Base-by-base conservation (phyloP, 2,329 filamentous ascomycete species). In the Fusarium nelsonii region DNA sequence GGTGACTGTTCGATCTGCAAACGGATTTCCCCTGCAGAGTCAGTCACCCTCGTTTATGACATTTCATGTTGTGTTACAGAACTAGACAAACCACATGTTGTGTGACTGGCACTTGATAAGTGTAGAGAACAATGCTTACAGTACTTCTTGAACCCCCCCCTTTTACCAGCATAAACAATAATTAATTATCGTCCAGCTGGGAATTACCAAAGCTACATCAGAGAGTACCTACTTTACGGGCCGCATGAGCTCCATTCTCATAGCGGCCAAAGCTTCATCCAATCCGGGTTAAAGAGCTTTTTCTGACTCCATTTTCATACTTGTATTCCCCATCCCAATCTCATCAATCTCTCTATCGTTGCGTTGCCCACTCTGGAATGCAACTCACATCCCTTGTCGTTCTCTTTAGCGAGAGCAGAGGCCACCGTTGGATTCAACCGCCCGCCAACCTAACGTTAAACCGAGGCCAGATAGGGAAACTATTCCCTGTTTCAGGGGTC, bases 371-470 rank as follows among this genome's bases (percentile, higher is more conserved):
- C 46, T 51, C 40, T 43, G 43, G 56, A 71, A 61, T 60, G 56
- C 40, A 62, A 58, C 58, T 67, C 69, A 60, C 60, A 58, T 62
- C 59, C 61, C 58, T 74, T 57, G 65, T 70, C 58, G 45, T 54
- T 53, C 45, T 36, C 60, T 20, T 48, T 45, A 65, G 65, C 63
- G 63, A 48, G 63, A 62, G 65, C 71, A 73, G 63, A 61, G 67
- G 54, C 69, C 67, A 58, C 68, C 70, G 65, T 73, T 73, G 72
- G 40, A 66, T 58, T 65, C 53, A 65, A 69, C 63, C 58, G 58
- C 61, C 59, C 56, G 43, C 63, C 56, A 43, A 33, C 44, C 61
- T 56, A 63, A 67, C 62, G 52, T 57, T 52, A 68, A 68, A 58
- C 49, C 26, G 62, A 48, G 30, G 48, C n/a, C 45, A 55, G 43